Conservation (phyloP, 495 filamentous ascomycete species). For the Jackrogersella minutella region DNA sequence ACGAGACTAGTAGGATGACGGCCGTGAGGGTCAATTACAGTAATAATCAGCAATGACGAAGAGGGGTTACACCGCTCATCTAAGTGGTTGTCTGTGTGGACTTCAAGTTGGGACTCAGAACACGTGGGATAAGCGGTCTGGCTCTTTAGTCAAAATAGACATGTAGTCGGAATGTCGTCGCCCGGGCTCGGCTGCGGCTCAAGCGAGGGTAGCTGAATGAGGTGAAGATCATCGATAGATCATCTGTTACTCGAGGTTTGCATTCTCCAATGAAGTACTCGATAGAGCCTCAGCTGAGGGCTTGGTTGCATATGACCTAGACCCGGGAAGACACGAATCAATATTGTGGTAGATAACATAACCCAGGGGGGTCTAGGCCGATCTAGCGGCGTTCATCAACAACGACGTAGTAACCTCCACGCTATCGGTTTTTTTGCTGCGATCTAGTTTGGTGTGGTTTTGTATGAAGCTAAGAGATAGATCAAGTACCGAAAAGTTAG, state of each 20-base stretch:
- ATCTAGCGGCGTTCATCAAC: conserved; percentile 23
- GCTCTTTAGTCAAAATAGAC: conserved; percentile 20
- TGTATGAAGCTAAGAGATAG: neutral
- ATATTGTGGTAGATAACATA: conserved; percentile 22
- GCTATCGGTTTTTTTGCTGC: conserved; percentile 4
- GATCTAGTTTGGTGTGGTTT: too few relatives aligned
- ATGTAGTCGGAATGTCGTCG: conserved; percentile 35
- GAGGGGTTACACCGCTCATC: conserved; percentile 10
- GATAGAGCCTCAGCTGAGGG: conserved; percentile 23
- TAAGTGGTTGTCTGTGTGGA: conserved; percentile 2
- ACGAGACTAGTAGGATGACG: conserved; percentile 12
- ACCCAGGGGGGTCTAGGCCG: conserved; percentile 24
- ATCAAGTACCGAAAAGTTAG: neutral
- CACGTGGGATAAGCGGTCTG: conserved; percentile 37
- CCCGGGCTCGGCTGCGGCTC: conserved; percentile 41
- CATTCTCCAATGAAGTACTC: conserved; percentile 33
- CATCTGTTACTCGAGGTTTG: conserved; percentile 27
- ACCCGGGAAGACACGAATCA: conserved; percentile 19
- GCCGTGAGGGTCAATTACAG: neutral
- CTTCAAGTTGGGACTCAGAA: conserved; percentile 6
- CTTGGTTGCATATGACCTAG: conserved; percentile 29
- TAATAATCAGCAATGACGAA: neutral
- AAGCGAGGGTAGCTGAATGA: conserved; percentile 31
- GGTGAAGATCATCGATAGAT: conserved; percentile 37
- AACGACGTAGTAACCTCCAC: conserved; percentile 25